Evolutionary conservation across 495 filamentous ascomycete genomes (phyloP).

Genomic region (Lasiosphaeria ovina): DNA sequence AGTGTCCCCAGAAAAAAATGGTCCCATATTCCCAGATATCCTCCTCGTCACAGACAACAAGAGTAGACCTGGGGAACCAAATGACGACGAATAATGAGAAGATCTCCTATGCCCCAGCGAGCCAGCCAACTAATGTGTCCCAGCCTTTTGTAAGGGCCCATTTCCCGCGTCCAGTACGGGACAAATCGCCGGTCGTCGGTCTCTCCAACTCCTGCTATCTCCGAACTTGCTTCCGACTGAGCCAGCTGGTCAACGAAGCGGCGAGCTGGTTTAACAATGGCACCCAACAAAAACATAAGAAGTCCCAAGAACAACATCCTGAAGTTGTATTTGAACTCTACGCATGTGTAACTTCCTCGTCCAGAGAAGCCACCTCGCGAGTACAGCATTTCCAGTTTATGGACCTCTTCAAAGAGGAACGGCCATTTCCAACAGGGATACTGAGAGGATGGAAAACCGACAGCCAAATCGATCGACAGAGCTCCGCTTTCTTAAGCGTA

Average conservation of each 20-base stretch:
- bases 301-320: slow-evolving; percentile 21
- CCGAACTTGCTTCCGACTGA: slow-evolving; percentile 61
- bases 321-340: slow-evolving; percentile 57
- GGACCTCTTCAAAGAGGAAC: slow-evolving; percentile 57
- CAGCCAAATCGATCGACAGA: slow-evolving; percentile 48
- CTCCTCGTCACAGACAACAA: not conserved
- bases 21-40: not conserved
- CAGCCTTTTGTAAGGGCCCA: slow-evolving; percentile 45
- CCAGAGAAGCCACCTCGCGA: slow-evolving; percentile 40
- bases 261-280: slow-evolving; percentile 25
- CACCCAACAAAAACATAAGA: no score
- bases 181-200: slow-evolving; percentile 53
- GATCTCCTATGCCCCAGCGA: not conserved
- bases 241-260: slow-evolving; percentile 52
- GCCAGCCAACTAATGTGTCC: not conserved
- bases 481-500: slow-evolving; percentile 36
- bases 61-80: not conserved
- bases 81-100: not conserved
- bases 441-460: slow-evolving; percentile 49
- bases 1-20: slow-evolving; percentile 6
- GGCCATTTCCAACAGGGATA: slow-evolving; percentile 50
- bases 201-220: slow-evolving; percentile 46
- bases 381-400: slow-evolving; percentile 58
- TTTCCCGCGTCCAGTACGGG: slow-evolving; percentile 48
- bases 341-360: slow-evolving; percentile 54